These are phyloP conservation scores for Hypoxylon sp. DNA, from an alignment of 2,329 filamentous ascomycete species.

Conservation along the genomic window DNA sequence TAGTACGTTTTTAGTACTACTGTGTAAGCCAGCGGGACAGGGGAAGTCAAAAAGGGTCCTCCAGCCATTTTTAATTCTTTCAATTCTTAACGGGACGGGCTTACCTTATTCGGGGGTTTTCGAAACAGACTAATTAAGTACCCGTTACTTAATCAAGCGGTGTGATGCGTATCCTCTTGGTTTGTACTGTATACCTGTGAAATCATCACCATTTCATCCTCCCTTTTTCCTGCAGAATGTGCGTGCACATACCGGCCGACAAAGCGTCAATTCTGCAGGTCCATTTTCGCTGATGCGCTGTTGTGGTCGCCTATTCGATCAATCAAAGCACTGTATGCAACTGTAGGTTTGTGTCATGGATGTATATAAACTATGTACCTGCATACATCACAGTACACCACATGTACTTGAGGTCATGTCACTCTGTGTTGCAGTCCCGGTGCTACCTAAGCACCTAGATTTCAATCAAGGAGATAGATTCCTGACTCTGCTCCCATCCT, in stretches of 20 bases:
- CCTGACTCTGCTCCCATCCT: conserved; percentile 2
- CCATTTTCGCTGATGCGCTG: conserved; percentile 39
- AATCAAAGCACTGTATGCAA: conserved; percentile 32
- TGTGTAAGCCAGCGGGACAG: conserved; percentile 31
- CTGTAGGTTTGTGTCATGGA: conserved; percentile 34
- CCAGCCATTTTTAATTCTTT: conserved; percentile 45
- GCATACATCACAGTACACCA: conserved; percentile 35
- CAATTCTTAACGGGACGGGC: conserved; percentile 28
- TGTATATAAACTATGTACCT: conserved; percentile 33
- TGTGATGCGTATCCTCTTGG: conserved; percentile 6
- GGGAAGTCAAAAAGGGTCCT: conserved; percentile 45
- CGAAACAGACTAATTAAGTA: conserved; percentile 32
- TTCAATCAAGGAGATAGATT: conserved; percentile 4
- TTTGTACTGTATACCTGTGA: conserved; percentile 25
- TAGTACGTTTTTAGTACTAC: conserved; percentile 47
- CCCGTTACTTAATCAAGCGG: conserved; percentile 22
- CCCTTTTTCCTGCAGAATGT: conserved; percentile 44
- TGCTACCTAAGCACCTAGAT: conserved; percentile 14
- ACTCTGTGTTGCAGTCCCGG: conserved; percentile 15
- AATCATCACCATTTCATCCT: conserved; percentile 27
- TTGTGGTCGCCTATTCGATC: conserved; percentile 36
- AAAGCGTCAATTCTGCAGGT: conserved; percentile 34
- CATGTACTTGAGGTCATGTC: not conserved
- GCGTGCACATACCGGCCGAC: conserved; percentile 27
- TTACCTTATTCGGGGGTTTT: conserved; percentile 30